phyloP scores from a whole-genome alignment of 2,329 filamentous ascomycete genomes.

The Venturia oleaginea region DNA sequence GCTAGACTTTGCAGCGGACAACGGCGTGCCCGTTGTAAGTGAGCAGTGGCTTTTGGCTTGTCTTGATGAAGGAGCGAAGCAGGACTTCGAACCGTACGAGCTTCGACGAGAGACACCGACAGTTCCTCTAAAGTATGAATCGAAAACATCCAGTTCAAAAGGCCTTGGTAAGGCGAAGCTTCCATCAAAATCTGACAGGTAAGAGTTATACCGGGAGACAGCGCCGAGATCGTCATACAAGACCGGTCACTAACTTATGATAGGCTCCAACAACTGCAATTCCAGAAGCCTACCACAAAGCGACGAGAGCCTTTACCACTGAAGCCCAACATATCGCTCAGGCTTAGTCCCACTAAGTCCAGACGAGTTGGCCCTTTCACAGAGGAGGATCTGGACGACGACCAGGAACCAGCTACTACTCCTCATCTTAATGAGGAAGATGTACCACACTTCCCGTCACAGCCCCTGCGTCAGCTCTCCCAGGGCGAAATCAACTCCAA shows the following conservation, averaged over 20 bases:
- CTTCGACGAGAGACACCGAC: constrained; percentile 16
- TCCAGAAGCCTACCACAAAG: neutral
- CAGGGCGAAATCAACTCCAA: neutral
- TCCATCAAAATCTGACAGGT: constrained; percentile 1
- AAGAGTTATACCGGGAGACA: neutral
- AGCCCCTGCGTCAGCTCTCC: neutral
- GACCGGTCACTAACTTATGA: neutral
- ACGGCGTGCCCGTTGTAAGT: constrained; percentile 71
- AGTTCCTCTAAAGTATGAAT: neutral
- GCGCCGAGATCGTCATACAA: neutral
- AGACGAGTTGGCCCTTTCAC: neutral
- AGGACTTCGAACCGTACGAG: constrained; percentile 40
- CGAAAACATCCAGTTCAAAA: neutral
- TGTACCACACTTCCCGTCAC: neutral
- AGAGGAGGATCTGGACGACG: constrained; percentile 1
- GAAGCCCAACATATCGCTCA: neutral
- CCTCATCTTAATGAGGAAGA: neutral
- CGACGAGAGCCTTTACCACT: neutral
- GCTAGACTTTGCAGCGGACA: constrained; percentile 63
- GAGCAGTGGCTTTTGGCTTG: constrained; percentile 81
- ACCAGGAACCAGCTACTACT: neutral
- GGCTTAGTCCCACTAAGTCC: neutral
- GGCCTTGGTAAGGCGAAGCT: neutral
- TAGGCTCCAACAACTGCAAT: neutral
- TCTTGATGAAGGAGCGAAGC: constrained; percentile 45